These are phyloP conservation scores for Saturnispora quitensis DNA, from an alignment of 805 yeast genomes.

Conservation along the genomic window DNA sequence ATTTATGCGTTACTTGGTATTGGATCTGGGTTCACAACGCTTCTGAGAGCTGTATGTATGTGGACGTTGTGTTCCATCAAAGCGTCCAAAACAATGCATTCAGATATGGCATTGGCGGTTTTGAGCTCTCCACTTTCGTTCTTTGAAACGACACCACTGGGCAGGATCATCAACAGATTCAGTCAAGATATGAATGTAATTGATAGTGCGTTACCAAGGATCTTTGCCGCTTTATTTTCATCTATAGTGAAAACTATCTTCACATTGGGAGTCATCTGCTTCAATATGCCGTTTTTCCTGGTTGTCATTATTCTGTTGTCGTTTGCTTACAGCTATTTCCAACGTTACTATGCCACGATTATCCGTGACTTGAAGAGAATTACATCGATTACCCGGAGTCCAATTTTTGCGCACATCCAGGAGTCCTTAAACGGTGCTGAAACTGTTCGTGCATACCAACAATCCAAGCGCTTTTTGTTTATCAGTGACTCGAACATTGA, in stretches of 20 bases:
- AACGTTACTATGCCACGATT: conserved; percentile 56
- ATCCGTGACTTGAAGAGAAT: conserved; percentile 75
- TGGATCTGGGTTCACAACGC: conserved; percentile 38
- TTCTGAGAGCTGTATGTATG: conserved; percentile 38
- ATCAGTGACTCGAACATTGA: conserved; percentile 45
- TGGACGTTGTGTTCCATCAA: conserved; percentile 44
- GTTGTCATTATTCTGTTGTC: conserved; percentile 38
- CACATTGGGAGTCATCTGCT: conserved; percentile 44
- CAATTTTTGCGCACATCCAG: conserved; percentile 74
- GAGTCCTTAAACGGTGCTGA: conserved; percentile 72
- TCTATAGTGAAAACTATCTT: conserved; percentile 36
- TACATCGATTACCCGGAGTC: conserved; percentile 59
- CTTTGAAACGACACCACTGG: conserved; percentile 63
- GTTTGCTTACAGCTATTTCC: conserved; percentile 59
- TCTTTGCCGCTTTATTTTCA: conserved; percentile 39
- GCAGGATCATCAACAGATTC: conserved; percentile 56
- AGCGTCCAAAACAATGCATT: conserved; percentile 49
- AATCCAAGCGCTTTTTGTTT: conserved; percentile 49
- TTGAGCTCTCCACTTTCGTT: conserved; percentile 55
- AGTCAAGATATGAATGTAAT: conserved; percentile 52
- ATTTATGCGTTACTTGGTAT: conserved; percentile 51
- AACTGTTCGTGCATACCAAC: conserved; percentile 73
- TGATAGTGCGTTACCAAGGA: conserved; percentile 49
- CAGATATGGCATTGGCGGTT: conserved; percentile 45
- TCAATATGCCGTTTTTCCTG: conserved; percentile 46